Evolutionary conservation across 2,329 filamentous ascomycete genomes (phyloP).

Genomic region (Penicillium sp.): DNA sequence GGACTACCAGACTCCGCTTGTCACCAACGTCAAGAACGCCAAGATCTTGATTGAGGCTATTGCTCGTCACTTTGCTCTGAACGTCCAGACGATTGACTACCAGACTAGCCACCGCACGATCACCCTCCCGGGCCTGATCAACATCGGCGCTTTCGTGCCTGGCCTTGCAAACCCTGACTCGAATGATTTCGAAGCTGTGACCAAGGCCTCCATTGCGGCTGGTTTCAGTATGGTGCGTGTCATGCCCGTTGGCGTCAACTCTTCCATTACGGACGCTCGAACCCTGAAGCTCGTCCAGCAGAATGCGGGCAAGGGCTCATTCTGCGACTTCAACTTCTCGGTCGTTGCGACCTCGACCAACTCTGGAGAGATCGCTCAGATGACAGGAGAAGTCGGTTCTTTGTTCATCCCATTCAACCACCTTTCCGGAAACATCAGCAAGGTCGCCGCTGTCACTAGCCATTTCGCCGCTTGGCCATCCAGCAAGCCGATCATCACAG

Average conservation of each 20-base stretch:
- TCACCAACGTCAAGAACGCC: slow-evolving; percentile 99
- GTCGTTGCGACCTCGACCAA: slow-evolving; percentile 75
- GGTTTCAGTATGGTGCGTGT: slow-evolving; percentile 82
- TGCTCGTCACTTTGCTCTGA: slow-evolving; percentile 82
- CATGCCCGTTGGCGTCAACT: slow-evolving; percentile 75
- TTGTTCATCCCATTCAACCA: slow-evolving; percentile 84
- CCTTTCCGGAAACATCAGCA: slow-evolving; percentile 80
- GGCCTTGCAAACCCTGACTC: slow-evolving; percentile 69
- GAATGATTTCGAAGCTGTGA: slow-evolving; percentile 70
- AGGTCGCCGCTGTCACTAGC: slow-evolving; percentile 77
- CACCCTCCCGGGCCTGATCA: slow-evolving; percentile 75
- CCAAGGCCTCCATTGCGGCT: slow-evolving; percentile 73
- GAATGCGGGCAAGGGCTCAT: slow-evolving; percentile 69
- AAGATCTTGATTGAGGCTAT: slow-evolving; percentile 97
- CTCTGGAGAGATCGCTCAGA: slow-evolving; percentile 73
- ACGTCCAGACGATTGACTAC: slow-evolving; percentile 82
- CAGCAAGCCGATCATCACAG: slow-evolving; percentile 80
- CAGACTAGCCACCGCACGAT: slow-evolving; percentile 85
- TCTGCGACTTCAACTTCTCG: slow-evolving; percentile 81
- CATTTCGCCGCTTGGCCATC: slow-evolving; percentile 80
- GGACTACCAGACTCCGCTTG: slow-evolving; percentile 93
- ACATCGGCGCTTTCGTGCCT: slow-evolving; percentile 79
- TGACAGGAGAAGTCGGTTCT: slow-evolving; percentile 75
- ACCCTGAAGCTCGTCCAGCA: slow-evolving; percentile 74
- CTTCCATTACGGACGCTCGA: slow-evolving; percentile 72